A percentile compares a stretch with the other conserved stretches of the same genome.
phyloP scores from a whole-genome alignment of 2,329 filamentous ascomycete species.

The Triangularia verruculosa region DNA sequence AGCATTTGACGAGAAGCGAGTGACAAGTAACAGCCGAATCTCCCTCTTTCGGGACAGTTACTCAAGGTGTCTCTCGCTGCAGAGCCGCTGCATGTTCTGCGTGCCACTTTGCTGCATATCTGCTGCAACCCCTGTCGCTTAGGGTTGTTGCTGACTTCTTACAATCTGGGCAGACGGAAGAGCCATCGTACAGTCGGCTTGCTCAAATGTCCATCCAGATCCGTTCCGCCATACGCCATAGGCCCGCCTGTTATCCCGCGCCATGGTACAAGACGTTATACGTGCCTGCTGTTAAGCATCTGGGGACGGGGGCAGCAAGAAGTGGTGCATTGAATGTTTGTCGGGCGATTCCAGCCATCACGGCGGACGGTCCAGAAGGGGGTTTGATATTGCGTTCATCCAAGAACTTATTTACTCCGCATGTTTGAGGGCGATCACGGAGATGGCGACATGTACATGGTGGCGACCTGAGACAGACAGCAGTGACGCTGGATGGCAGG shows the following conservation, averaged over 20 bases:
- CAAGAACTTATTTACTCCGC: not conserved
- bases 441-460: conserved; percentile 4
- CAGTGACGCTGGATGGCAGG: not conserved
- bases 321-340: conserved; percentile 22
- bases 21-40: not conserved
- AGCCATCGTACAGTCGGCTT: conserved; percentile 17
- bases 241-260: conserved; percentile 21
- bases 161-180: conserved; percentile 14
- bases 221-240: conserved; percentile 18
- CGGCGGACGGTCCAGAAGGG: conserved; percentile 16
- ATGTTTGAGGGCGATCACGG: not conserved
- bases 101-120: not conserved
- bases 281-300: conserved; percentile 28
- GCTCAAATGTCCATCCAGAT: conserved; percentile 22
- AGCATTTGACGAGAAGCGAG: not conserved
- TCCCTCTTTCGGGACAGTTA: conserved; percentile 7
- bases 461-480: conserved; percentile 12
- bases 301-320: conserved; percentile 22
- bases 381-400: conserved; percentile 14
- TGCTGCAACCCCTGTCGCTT: conserved; percentile 24
- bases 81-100: not conserved
- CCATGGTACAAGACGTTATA: conserved; percentile 18
- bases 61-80: conserved; percentile 13
- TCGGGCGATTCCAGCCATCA: conserved; percentile 15
- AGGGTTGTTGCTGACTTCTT: conserved; percentile 10